A percentile compares a stretch with the other conserved stretches of the same genome.
These are phyloP conservation scores for Tylopilus balloui DNA, from an alignment of 768 basidiomycete genomes.

Conservation along the genomic window DNA sequence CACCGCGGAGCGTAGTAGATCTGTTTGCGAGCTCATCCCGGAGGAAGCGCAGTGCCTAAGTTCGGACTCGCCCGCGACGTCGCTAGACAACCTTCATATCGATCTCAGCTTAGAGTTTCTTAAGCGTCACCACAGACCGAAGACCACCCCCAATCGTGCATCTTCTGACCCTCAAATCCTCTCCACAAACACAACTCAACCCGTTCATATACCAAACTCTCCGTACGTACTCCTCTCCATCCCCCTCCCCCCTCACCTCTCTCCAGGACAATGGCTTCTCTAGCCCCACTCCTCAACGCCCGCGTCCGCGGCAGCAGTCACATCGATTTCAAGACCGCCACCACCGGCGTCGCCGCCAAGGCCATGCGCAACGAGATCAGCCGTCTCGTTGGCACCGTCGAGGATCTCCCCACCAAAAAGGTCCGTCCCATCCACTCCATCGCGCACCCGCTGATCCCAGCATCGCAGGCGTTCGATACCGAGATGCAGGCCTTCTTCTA, in stretches of 20 bases:
- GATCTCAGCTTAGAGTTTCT: constrained; percentile 39
- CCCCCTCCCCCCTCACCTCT: constrained; percentile 11
- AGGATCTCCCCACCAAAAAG: constrained; percentile 78
- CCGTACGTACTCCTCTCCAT: constrained; percentile 27
- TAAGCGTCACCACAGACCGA: constrained; percentile 63
- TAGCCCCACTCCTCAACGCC: constrained; percentile 68
- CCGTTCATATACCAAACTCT: constrained; percentile 51
- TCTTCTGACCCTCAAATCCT: constrained; percentile 50
- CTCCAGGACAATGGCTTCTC: constrained; percentile 48
- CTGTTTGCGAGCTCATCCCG: constrained; percentile 31
- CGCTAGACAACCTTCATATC: constrained; percentile 29
- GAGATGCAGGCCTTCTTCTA: constrained; percentile 86
- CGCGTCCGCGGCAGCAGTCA: constrained; percentile 74
- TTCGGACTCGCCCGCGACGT: constrained; percentile 35
- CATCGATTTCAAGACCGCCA: constrained; percentile 98
- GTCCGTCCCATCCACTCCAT: constrained; percentile 35
- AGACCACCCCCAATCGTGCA: constrained; percentile 40
- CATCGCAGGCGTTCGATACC: constrained; percentile 57
- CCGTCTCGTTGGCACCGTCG: constrained; percentile 82
- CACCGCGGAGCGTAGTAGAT: neutral
- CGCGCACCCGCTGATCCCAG: constrained; percentile 17
- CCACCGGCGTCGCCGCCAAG: constrained; percentile 88
- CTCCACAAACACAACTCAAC: constrained; percentile 60
- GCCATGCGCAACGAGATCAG: constrained; percentile 98
- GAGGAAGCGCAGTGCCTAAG: constrained; percentile 22